Evolutionary conservation across 352 stramenopile species (phyloP).

Genomic region (Globisporangium barbulae): DNA sequence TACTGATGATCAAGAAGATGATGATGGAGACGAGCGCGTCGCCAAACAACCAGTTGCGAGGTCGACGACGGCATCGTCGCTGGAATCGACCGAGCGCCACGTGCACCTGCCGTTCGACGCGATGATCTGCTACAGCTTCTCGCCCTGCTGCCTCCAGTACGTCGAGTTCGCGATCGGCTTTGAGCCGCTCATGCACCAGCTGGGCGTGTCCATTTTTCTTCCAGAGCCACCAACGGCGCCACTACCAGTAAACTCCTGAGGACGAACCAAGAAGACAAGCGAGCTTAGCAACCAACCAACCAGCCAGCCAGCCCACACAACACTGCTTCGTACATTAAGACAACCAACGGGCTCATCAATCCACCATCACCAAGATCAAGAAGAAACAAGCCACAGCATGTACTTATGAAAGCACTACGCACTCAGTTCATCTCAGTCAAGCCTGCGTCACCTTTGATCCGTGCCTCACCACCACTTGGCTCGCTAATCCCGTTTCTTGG

Average conservation of each 20-base stretch:
- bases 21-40: background rate
- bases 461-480: background rate
- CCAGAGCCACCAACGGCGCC: constrained; percentile 3
- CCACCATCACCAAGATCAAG: background rate
- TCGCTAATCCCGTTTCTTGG: constrained; percentile 5
- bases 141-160: constrained; percentile 59
- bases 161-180: constrained; percentile 87
- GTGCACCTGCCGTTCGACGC: constrained; percentile 71
- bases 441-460: too few relatives aligned
- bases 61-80: background rate
- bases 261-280: background rate
- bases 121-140: constrained; percentile 86
- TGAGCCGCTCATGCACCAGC: constrained; percentile 73
- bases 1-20: background rate
- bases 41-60: background rate
- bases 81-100: constrained; percentile 45
- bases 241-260: background rate
- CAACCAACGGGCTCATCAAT: too few relatives aligned
- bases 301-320: too few relatives aligned
- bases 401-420: background rate
- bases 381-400: constrained; percentile 1
- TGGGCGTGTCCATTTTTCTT: constrained; percentile 65
- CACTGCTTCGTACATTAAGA: background rate
- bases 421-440: background rate
- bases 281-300: background rate